Percentiles rank a stretch among this genome's conserved stretches.
Conservation (phyloP, 176 grass and related monocot species). For the Avena eriantha region DNA sequence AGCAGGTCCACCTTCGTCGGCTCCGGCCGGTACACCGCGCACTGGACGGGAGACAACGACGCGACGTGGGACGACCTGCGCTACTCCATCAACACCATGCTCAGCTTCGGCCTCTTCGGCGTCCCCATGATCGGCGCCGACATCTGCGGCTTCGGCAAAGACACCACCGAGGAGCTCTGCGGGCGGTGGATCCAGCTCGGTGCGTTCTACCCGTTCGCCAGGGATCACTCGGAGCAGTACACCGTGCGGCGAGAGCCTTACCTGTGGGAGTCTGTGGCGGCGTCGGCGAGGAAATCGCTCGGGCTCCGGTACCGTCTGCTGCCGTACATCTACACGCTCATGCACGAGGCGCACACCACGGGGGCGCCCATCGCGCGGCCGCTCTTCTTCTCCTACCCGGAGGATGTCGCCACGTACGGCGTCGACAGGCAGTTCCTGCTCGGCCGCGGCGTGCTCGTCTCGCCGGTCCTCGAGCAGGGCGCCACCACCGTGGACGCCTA, state of each 20-base stretch:
- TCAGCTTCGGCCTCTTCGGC: slow-evolving; percentile 79
- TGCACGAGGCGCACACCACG: slow-evolving; percentile 67
- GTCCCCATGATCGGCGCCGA: slow-evolving; percentile 88
- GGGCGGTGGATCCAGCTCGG: slow-evolving; percentile 87
- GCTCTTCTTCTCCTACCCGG: slow-evolving; percentile 86
- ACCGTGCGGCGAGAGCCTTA: slow-evolving; percentile 67
- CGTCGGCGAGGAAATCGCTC: slow-evolving; percentile 69
- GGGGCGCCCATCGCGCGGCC: slow-evolving; percentile 81
- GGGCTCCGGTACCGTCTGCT: slow-evolving; percentile 75
- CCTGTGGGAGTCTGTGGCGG: slow-evolving; percentile 68
- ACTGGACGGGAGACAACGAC: slow-evolving; percentile 75
- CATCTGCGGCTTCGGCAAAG: slow-evolving; percentile 73
- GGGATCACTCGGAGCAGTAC: slow-evolving; percentile 64
- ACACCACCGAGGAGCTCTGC: slow-evolving; percentile 89
- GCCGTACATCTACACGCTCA: slow-evolving; percentile 76
- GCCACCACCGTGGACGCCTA: slow-evolving; percentile 58
- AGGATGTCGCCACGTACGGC: slow-evolving; percentile 51
- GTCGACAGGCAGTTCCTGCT: slow-evolving; percentile 74
- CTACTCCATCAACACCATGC: slow-evolving; percentile 73
- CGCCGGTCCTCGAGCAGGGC: slow-evolving; percentile 59
- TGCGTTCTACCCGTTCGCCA: slow-evolving; percentile 89
- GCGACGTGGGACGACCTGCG: slow-evolving; percentile 69
- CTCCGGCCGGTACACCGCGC: slow-evolving; percentile 76
- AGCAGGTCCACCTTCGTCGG: slow-evolving; percentile 83
- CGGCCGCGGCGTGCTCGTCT: slow-evolving; percentile 72